Evolutionary conservation across 306 rosid species (phyloP).

Genomic region (Leucaena leucocephala): DNA sequence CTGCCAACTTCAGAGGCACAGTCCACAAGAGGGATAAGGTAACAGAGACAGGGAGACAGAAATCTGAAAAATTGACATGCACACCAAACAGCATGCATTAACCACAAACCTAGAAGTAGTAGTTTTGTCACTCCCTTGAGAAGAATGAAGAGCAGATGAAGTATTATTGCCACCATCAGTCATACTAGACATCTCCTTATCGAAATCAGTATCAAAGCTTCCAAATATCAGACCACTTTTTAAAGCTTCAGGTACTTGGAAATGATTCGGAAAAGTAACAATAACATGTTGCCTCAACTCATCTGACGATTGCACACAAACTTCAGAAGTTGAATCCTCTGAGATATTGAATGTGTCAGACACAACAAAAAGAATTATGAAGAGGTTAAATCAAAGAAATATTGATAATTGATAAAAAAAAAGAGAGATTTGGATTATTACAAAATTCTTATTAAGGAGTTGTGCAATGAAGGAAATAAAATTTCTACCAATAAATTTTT

Average conservation of each 20-base stretch:
- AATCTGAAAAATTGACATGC: not conserved
- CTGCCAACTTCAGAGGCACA: not conserved
- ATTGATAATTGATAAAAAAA: conserved; percentile 12
- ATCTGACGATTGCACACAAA: conserved; percentile 43
- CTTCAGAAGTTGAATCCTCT: conserved; percentile 51
- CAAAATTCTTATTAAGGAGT: not conserved
- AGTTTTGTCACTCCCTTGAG: conserved; percentile 44
- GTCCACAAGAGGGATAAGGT: not conserved
- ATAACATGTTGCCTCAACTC: conserved; percentile 64
- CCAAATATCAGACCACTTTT: conserved; percentile 82
- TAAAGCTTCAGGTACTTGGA: conserved; percentile 70
- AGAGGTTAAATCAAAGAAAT: not conserved
- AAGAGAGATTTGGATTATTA: conserved; percentile 7
- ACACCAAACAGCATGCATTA: conserved; percentile 16
- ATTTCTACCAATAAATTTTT: not conserved
- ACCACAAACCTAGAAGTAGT: conserved; percentile 67
- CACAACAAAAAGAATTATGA: conserved; percentile 3
- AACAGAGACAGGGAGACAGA: not conserved
- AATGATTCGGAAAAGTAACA: conserved; percentile 81
- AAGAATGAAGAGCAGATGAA: conserved; percentile 44
- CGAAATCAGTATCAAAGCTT: conserved; percentile 58
- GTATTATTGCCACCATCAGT: conserved; percentile 39
- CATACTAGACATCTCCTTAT: conserved; percentile 40
- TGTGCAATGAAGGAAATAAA: conserved; percentile 1
- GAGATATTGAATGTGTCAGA: conserved; percentile 52